Conservation (phyloP, 306 rosid species). For the Urtica urens region DNA sequence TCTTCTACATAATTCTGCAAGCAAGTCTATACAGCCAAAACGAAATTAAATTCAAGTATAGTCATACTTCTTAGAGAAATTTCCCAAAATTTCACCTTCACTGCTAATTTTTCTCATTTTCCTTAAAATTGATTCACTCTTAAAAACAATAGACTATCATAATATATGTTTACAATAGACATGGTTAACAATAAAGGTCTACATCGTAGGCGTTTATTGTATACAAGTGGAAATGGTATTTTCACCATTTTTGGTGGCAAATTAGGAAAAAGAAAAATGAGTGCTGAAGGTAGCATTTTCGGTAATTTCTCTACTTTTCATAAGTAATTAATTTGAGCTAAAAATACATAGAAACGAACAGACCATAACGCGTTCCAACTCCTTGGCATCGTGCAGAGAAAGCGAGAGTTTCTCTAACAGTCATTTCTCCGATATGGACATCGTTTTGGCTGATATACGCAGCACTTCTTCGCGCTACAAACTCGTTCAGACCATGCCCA, state of each 20-base stretch:
- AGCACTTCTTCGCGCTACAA: conserved; percentile 34
- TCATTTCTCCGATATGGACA: conserved; percentile 35
- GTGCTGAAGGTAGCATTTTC: too few relatives aligned
- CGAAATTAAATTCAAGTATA: background rate
- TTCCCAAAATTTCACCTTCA: too few relatives aligned
- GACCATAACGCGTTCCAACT: conserved; percentile 34
- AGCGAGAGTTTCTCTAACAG: conserved; percentile 39
- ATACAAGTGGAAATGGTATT: too few relatives aligned
- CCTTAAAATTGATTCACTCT: too few relatives aligned
- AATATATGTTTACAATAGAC: too few relatives aligned
- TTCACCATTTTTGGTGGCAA: too few relatives aligned
- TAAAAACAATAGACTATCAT: too few relatives aligned
- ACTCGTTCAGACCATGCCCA: conserved; percentile 30
- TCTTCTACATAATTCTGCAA: conserved; percentile 37
- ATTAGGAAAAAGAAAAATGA: too few relatives aligned
- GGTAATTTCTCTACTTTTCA: background rate
- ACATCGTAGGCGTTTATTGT: too few relatives aligned
- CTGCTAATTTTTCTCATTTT: too few relatives aligned
- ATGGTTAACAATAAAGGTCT: too few relatives aligned
- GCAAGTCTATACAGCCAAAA: conserved; percentile 22
- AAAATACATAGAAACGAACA: background rate
- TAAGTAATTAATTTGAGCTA: background rate
- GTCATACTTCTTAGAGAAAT: too few relatives aligned
- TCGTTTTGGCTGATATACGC: conserved; percentile 39
- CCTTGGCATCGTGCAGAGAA: conserved; percentile 45